Evolutionary conservation across 2,329 filamentous ascomycete genomes (phyloP), one percentile per base, ranked within the genome.

Genomic region (Ramularia endophylla): DNA sequence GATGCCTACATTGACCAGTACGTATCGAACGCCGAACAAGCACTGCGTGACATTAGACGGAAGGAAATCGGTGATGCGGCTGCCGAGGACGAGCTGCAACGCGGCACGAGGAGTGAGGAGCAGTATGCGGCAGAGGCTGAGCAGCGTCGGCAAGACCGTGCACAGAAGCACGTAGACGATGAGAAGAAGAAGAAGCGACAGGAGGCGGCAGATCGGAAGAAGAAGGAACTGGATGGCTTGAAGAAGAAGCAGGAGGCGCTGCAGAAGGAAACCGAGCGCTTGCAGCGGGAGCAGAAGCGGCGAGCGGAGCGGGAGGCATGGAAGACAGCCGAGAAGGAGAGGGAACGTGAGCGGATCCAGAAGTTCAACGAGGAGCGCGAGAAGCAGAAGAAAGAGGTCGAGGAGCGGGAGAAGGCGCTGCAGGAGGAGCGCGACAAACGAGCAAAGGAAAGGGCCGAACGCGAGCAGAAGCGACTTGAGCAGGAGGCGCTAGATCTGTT

Each of bases 51-150:
- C 50, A 74, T 85, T 36, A 74, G 85, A 17, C 70, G 73, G 13
- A 71, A 72, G 11, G 83, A 87, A 44, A 76, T 89, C 47, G 85
- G 85, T 18, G 72, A 77, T 30, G 82, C 85, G 41, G 77, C 73
- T 2, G 84, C 85, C 3, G 73, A 73, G 19, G 75, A 77, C 15
- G 85, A 90, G 59, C 68, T 77, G 30, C 51, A 67, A 8, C 77
- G 75, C 39, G 85, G 85, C 13, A 70, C 76, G 35, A 88, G 85
- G 62, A 84, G 80, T 1, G 85, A 90, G 52, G 77, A 81, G 41
- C 80, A 83, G 36, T 90, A 88, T 60, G 80, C 77, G 1, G 73
- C 73, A 34, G 83, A 87, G 44, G 81, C 81, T 2, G 73, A 77
- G 8, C 69, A 67, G 5, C 77, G 80, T 36, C 70, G 75, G 25